These are phyloP conservation scores for Trichoderma cornu-damae DNA, from an alignment of 2,329 filamentous ascomycete species.

Conservation along the genomic window DNA sequence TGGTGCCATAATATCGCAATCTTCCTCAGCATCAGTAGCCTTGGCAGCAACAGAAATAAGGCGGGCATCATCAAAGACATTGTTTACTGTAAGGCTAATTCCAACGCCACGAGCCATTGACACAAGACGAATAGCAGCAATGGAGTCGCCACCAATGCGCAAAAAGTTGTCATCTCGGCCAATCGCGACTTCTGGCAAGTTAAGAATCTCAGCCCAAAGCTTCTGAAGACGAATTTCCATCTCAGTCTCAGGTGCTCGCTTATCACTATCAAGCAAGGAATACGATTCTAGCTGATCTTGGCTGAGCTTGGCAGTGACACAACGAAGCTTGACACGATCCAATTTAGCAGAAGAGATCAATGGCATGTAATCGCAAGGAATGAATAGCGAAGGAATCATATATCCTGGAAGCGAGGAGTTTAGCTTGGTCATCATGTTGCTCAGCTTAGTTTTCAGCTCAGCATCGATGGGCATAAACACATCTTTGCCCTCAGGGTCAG, in stretches of 20 bases:
- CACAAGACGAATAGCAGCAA: conserved; percentile 19
- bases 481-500: background rate
- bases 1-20: background rate
- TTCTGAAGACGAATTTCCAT: conserved; percentile 21
- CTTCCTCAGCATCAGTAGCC: background rate
- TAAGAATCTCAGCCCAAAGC: conserved; percentile 21
- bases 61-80: conserved; percentile 17
- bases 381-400: conserved; percentile 40
- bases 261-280: background rate
- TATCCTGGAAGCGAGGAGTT: conserved; percentile 27
- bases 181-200: conserved; percentile 7
- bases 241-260: conserved; percentile 9
- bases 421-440: background rate
- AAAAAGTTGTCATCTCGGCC: conserved; percentile 20
- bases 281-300: background rate
- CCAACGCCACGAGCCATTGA: conserved; percentile 14
- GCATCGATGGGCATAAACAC: background rate
- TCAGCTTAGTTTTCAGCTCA: background rate
- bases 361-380: conserved; percentile 39
- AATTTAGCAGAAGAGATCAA: conserved; percentile 10
- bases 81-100: conserved; percentile 18
- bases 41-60: conserved; percentile 6
- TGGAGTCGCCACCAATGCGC: conserved; percentile 21
- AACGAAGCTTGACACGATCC: conserved; percentile 10
- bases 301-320: background rate